Evolutionary conservation across 139 green algal genomes (phyloP).

Genomic region (Micractinium sp.): DNA sequence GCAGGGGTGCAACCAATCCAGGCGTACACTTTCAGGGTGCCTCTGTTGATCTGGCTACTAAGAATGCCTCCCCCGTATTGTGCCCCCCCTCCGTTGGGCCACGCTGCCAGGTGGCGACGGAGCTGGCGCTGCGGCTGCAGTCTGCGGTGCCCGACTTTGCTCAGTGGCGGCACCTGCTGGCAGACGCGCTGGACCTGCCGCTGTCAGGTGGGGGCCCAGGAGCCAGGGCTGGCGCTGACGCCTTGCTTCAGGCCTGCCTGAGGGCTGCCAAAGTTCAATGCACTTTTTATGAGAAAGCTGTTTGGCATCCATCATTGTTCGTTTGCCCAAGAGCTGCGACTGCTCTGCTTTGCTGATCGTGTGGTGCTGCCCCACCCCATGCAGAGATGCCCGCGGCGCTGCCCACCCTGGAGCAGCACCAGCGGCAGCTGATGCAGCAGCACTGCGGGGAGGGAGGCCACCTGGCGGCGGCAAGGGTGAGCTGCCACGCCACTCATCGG

Average conservation of each 20-base stretch:
- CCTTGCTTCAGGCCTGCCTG: no score
- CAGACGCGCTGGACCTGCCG: slow-evolving; percentile 45
- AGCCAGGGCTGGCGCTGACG: no score
- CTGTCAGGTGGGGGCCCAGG: slow-evolving; percentile 8
- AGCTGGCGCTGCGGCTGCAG: slow-evolving; percentile 39
- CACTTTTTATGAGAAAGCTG: no score
- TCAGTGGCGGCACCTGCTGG: slow-evolving; percentile 27
- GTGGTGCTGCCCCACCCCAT: neutral
- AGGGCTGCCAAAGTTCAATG: no score
- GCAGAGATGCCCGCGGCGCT: slow-evolving; percentile 3
- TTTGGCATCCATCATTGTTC: no score
- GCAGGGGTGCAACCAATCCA: neutral
- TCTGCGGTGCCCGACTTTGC: slow-evolving; percentile 27
- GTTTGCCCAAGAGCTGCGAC: no score
- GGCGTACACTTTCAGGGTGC: no score
- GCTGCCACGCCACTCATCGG: no score
- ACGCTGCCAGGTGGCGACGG: neutral
- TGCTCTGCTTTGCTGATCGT: neutral
- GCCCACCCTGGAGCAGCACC: neutral
- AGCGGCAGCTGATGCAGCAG: neutral
- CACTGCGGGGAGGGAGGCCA: neutral
- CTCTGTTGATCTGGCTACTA: no score
- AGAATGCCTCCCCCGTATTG: no score
- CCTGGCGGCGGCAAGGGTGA: neutral
- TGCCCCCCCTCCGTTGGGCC: no score